These are phyloP conservation scores for Puccinellia tenuiflora DNA, from an alignment of 176 grass and related monocot genomes.

Conservation along the genomic window DNA sequence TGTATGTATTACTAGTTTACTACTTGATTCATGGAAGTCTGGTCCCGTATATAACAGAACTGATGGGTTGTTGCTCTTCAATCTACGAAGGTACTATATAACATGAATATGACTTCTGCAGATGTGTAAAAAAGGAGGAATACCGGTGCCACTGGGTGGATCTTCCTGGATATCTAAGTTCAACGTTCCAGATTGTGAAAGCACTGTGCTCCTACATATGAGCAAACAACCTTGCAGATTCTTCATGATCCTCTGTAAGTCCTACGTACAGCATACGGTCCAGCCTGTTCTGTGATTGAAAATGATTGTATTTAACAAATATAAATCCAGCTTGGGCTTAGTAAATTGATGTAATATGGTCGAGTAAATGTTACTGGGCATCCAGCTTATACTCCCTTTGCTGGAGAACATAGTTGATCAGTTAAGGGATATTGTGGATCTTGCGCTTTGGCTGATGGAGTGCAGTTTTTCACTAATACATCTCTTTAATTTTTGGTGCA, in stretches of 20 bases:
- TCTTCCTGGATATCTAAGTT: slow-evolving; percentile 54
- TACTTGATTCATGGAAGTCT: not conserved
- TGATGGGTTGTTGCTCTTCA: not conserved
- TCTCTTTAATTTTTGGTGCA: not conserved
- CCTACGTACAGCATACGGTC: slow-evolving; percentile 91
- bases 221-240: slow-evolving; percentile 86
- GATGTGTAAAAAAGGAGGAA: not conserved
- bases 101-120: not conserved
- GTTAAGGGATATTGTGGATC: not conserved
- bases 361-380: not conserved
- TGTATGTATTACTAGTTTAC: not conserved
- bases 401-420: not conserved
- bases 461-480: not conserved
- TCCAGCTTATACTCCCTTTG: not conserved
- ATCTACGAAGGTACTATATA: not conserved
- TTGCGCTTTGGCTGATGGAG: not conserved
- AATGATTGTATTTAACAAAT: slow-evolving; percentile 10
- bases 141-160: slow-evolving; percentile 43
- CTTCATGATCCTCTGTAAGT: slow-evolving; percentile 88
- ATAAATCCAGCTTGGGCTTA: not conserved
- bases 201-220: slow-evolving; percentile 94
- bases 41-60: not conserved
- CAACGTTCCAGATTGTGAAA: slow-evolving; percentile 62
- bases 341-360: slow-evolving; percentile 12
- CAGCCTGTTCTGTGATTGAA: slow-evolving; percentile 69